Evolutionary conservation across 305 asterid species (phyloP).

Genomic region (Fraxinus platypoda): DNA sequence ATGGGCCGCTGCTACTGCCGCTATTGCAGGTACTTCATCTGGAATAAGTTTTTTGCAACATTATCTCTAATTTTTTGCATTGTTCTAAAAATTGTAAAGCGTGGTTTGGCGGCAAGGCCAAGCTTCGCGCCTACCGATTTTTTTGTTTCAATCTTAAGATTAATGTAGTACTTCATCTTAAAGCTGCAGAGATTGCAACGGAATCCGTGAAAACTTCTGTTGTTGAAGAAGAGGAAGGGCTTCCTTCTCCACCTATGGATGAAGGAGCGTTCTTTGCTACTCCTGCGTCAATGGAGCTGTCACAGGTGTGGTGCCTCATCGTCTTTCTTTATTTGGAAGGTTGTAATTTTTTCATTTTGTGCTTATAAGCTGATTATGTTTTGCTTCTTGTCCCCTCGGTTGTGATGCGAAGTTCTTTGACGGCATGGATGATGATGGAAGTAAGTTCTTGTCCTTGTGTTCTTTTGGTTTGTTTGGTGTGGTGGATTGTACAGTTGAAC

Average conservation of each 20-base stretch:
- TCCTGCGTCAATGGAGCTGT: constrained; percentile 38
- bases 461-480: constrained; percentile 14
- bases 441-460: constrained; percentile 54
- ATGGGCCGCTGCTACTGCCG: constrained; percentile 39
- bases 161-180: background rate
- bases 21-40: constrained; percentile 32
- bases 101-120: background rate
- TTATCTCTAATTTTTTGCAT: background rate
- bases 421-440: constrained; percentile 78
- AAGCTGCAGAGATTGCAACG: constrained; percentile 36
- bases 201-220: constrained; percentile 51
- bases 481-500: background rate
- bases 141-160: background rate
- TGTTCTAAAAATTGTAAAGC: background rate
- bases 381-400: constrained; percentile 19
- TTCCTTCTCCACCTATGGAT: constrained; percentile 57
- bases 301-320: constrained; percentile 30
- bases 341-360: background rate
- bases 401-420: constrained; percentile 50
- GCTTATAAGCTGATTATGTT: constrained; percentile 18
- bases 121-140: background rate
- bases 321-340: background rate
- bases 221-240: constrained; percentile 41
- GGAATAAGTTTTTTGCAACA: background rate
- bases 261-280: constrained; percentile 42